Base-by-base conservation (phyloP, 768 basidiomycete species). In the Podaxis pistillaris region DNA sequence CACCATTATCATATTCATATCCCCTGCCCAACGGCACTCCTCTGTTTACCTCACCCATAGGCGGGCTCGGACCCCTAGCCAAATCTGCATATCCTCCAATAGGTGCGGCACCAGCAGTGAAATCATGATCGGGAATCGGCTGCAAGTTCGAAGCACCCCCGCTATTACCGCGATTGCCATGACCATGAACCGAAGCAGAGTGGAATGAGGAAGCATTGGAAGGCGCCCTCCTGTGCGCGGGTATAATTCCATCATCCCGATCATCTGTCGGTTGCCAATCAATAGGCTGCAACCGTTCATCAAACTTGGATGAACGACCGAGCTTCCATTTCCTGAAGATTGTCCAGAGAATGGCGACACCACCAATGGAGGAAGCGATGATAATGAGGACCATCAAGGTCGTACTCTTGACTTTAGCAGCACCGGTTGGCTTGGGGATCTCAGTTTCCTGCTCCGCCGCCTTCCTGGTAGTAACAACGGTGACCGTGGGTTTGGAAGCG, bases 251-350 rank as follows among this genome's bases (percentile, higher is more conserved):
- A 60, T 83, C 81, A 7, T 82, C 72, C 38, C 70, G 81, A 3
- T 76, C 76, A 58, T 70, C 75, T 50, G 83, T 81, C n/a, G 91
- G 90, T 70, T 90, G 86, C 91, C 91, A 94, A 77, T 93, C 87
- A 71, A 94, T 92, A 64, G 94, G 93, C 63, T 90, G 85, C 78
- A 96, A 85, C 67, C 93, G 91, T 64, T 87, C 85, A 68, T 92
- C 90, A 72, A 94, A 94, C 68, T 84, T 82, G 70, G 84, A 81
- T 33, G 93, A 94, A 62, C 89, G 86, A 58, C 85, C 86, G 70
- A 94, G 87, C 78, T 94, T 93, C 90, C 91, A 94, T 74, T 94
- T 94, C 78, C 93, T 89, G 80, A 94, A 90, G 70, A 93, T 76
- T 53, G 93, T 95, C 93, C 93, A 96, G 65, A 89, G 79, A 67